phyloP scores from a whole-genome alignment of 1,284 basidiomycete genomes.

The Cystobasidium slooffiae region DNA sequence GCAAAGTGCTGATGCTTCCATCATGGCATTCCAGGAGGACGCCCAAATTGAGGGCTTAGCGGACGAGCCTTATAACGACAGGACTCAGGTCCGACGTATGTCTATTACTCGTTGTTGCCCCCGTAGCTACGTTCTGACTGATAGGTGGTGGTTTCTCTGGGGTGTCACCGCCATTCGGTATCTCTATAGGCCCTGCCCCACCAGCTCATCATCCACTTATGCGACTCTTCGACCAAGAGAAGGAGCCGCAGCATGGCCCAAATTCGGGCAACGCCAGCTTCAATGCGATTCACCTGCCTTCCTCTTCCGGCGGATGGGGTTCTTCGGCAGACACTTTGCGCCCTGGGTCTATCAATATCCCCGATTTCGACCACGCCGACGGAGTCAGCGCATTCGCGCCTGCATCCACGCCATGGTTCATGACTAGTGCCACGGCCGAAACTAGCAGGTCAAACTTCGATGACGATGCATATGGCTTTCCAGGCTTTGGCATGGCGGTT shows the following conservation, averaged over 20 bases:
- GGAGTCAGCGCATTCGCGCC: slow-evolving; percentile 25
- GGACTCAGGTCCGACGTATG: slow-evolving; percentile 36
- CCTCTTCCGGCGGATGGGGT: slow-evolving; percentile 20
- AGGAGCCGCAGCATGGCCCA: slow-evolving; percentile 44
- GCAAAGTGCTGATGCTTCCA: not conserved
- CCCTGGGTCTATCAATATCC: slow-evolving; percentile 29
- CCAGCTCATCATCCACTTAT: slow-evolving; percentile 49
- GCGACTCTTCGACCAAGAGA: slow-evolving; percentile 51
- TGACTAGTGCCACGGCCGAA: slow-evolving; percentile 31
- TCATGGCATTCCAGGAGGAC: slow-evolving; percentile 17
- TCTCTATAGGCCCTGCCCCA: slow-evolving; percentile 13
- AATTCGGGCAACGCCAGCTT: not conserved
- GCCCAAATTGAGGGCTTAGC: slow-evolving; percentile 29
- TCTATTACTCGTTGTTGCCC: not conserved
- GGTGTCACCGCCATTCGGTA: not conserved
- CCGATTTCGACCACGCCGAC: slow-evolving; percentile 47
- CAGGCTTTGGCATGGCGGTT: slow-evolving; percentile 6
- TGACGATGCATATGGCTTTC: not conserved
- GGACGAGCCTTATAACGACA: slow-evolving; percentile 45
- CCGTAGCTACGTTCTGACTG: not conserved
- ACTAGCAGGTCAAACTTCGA: not conserved
- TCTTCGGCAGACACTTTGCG: slow-evolving; percentile 18
- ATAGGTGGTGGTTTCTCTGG: not conserved
- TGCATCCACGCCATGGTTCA: slow-evolving; percentile 28
- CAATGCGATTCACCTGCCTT: slow-evolving; percentile 39